Base-by-base conservation (phyloP, 208 protist species). In the Trichomonas tenax region DNA sequence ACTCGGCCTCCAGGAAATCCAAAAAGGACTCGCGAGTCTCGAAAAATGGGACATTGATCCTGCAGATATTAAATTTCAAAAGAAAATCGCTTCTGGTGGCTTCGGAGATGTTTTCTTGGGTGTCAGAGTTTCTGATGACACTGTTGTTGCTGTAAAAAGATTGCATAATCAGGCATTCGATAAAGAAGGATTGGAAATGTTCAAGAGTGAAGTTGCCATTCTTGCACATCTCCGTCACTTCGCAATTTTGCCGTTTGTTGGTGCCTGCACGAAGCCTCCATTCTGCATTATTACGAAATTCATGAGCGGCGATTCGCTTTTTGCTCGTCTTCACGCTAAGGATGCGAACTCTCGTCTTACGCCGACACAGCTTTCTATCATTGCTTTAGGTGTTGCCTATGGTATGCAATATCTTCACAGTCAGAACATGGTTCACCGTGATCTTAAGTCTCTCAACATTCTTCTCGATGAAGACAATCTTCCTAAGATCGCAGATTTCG, bases 211-310 rank as follows among this genome's bases (percentile, higher is more conserved):
- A 93, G 86, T 93, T 51, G 86, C 44, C 15, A 93, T 93, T 93
- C 46, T 48, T 17, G 86, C 86, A 17, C 17, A 51, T 15, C 44
- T 93, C 21, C 11, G n/a, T 10, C 86, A 93, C 46, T 93, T 93
- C 44, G 86, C 86, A 14, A 93, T 93, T 58, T 21, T 93, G 11
- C 86, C 86, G 51, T 93, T 93, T 51, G 86, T 93, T 38, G 86
- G 86, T n/a, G 93, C 49, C 4, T 96, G 51, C 26, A 82, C 49
- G 0, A 96, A 96, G 34, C 93, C 46, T 26, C 93, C 93, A 14
- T 96, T 48, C 45, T 96, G 49, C 34, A 96, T 96, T 31, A 49
- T 96, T 46, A 81, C 93, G 6, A 21, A 96, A 96, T 96, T 96
- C 34, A 63, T 96, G 51, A 82, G 38, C 63, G 93, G 93, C 0